Percentiles rank a stretch among this genome's conserved stretches.
Conservation (phyloP, 441 rosid genomes). For the Eruca vesicaria region DNA sequence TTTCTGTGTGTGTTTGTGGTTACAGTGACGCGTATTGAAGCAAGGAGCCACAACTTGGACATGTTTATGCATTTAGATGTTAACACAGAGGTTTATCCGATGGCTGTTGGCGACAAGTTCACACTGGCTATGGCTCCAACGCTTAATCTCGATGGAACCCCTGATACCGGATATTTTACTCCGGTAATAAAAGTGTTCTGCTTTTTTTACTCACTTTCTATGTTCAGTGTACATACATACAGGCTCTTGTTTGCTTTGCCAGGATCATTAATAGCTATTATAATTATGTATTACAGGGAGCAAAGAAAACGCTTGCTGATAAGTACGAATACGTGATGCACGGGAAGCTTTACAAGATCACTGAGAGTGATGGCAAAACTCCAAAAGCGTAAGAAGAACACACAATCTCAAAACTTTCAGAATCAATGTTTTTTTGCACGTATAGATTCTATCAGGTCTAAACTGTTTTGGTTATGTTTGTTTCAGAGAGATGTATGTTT, state of each 20-base stretch:
- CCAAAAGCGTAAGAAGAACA: constrained; percentile 56
- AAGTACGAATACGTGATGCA: too few species aligned
- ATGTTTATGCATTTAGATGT: too few species aligned
- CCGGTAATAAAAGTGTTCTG: constrained; percentile 21
- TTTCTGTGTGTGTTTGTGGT: not conserved
- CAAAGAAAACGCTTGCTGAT: too few species aligned
- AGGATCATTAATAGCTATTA: not conserved
- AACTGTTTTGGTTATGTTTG: not conserved
- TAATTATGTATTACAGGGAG: constrained; percentile 23
- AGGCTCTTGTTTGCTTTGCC: too few species aligned
- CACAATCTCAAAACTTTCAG: not conserved
- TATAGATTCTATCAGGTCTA: not conserved
- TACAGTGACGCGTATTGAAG: constrained; percentile 77
- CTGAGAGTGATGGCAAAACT: constrained; percentile 64
- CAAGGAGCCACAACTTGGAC: constrained; percentile 71
- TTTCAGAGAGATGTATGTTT: constrained; percentile 75
- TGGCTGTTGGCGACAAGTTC: constrained; percentile 53
- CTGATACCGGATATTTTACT: constrained; percentile 37
- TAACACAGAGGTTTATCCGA: constrained; percentile 75
- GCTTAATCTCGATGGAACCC: constrained; percentile 67
- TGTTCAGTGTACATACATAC: not conserved
- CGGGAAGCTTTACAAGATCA: constrained; percentile 86
- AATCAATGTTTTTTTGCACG: not conserved
- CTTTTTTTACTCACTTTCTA: not conserved
- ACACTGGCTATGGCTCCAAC: constrained; percentile 71